phyloP scores from a whole-genome alignment of 1,139 yeast species.

The Torulaspora globosa region DNA sequence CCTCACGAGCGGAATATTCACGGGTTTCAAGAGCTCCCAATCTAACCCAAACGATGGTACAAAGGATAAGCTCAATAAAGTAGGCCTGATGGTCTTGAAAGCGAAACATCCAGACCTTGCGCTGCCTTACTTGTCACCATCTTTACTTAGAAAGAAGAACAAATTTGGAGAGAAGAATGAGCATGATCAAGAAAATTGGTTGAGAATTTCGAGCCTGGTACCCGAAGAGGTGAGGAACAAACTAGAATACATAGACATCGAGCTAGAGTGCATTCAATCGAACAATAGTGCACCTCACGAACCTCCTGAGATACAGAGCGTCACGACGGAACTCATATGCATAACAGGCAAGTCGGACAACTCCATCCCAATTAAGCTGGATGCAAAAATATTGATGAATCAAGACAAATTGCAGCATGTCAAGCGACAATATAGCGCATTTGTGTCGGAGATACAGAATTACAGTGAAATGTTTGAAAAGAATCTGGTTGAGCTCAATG shows the following conservation, averaged over 20 bases:
- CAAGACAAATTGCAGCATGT: constrained; percentile 18
- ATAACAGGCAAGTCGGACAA: constrained; percentile 33
- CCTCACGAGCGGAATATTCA: constrained; percentile 25
- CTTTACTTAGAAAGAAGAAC: constrained; percentile 34
- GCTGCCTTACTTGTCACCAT: constrained; percentile 38
- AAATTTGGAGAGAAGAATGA: constrained; percentile 25
- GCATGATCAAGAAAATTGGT: constrained; percentile 31
- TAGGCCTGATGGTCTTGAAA: constrained; percentile 24
- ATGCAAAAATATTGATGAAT: constrained; percentile 26
- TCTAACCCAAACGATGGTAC: constrained; percentile 8
- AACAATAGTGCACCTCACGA: constrained; percentile 22
- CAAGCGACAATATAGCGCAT: constrained; percentile 14
- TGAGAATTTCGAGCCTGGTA: constrained; percentile 24
- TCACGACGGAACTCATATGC: constrained; percentile 26
- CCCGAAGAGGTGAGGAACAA: constrained; percentile 27
- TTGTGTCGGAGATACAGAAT: constrained; percentile 15
- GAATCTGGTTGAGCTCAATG: constrained; percentile 17
- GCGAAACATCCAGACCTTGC: constrained; percentile 29
- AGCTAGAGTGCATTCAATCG: constrained; percentile 30
- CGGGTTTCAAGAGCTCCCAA: constrained; percentile 22
- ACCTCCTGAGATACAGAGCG: constrained; percentile 29
- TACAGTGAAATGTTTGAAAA: constrained; percentile 19
- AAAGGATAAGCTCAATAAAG: constrained; percentile 17
- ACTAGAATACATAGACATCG: constrained; percentile 28
- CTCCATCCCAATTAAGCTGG: constrained; percentile 35